These are phyloP conservation scores for Gardenia jasminoides DNA, from an alignment of 257 asterid species.

Conservation along the genomic window DNA sequence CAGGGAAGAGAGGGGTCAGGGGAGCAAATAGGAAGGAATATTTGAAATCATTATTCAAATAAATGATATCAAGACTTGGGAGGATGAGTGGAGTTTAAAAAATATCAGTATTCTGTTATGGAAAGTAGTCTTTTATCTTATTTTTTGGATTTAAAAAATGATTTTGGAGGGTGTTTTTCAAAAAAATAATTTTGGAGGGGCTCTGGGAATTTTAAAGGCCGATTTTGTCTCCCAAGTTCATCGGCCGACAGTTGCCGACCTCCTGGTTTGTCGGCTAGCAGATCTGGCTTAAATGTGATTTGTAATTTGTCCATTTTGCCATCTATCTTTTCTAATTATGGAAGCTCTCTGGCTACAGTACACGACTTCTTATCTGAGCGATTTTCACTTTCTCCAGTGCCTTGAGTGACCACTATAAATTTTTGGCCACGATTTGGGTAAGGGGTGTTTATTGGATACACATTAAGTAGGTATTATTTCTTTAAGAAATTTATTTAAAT, in stretches of 20 bases:
- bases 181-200: not conserved
- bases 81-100: not conserved
- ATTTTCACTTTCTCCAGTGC: not conserved
- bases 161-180: not conserved
- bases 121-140: not conserved
- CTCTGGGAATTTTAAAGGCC: constrained; percentile 22
- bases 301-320: constrained; percentile 28
- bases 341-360: not conserved
- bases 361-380: not conserved
- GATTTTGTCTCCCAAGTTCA: constrained; percentile 57
- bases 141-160: not conserved
- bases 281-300: constrained; percentile 32
- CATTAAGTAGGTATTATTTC: too few relatives aligned
- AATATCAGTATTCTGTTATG: not conserved
- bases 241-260: constrained; percentile 85
- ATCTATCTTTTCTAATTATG: constrained; percentile 7
- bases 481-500: too few relatives aligned
- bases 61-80: not conserved
- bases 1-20: constrained; percentile 4
- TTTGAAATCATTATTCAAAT: constrained; percentile 39
- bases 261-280: constrained; percentile 64
- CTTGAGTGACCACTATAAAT: not conserved
- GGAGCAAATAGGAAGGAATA: constrained; percentile 38
- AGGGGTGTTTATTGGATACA: too few relatives aligned
- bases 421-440: too few relatives aligned